Evolutionary conservation across 2,329 filamentous ascomycete genomes (phyloP).

Genomic region (Microdochium paspali): DNA sequence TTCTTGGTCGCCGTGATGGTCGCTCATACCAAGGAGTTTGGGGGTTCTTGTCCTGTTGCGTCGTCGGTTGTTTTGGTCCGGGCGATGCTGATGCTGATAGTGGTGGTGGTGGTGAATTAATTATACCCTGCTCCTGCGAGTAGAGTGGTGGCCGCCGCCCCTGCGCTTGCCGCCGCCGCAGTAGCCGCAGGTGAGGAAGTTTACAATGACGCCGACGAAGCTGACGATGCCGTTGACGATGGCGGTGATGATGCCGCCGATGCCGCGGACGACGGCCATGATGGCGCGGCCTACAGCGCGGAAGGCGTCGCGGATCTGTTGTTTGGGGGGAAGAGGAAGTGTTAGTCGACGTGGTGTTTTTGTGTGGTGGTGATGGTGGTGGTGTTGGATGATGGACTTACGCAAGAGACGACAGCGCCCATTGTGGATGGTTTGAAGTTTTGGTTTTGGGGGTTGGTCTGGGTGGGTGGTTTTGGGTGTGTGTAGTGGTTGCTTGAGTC

Average conservation of each 20-base stretch:
- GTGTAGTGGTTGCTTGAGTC: background rate
- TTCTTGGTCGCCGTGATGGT: too few relatives aligned
- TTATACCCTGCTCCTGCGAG: background rate
- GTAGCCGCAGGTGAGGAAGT: constrained; percentile 50
- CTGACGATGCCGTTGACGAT: constrained; percentile 59
- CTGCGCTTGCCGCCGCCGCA: constrained; percentile 19
- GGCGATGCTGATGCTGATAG: too few relatives aligned
- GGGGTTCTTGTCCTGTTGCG: too few relatives aligned
- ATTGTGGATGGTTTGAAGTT: constrained; percentile 30
- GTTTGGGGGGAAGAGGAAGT: constrained; percentile 4
- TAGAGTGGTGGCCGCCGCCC: background rate
- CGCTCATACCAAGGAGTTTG: too few relatives aligned
- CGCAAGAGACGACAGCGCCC: constrained; percentile 78
- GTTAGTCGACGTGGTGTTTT: constrained; percentile 7
- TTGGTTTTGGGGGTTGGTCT: constrained; percentile 1
- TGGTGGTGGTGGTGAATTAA: too few relatives aligned
- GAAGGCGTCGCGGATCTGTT: constrained; percentile 48
- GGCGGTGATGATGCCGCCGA: constrained; percentile 54
- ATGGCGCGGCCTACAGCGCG: constrained; percentile 56
- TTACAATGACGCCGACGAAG: constrained; percentile 57
- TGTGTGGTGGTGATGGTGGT: background rate
- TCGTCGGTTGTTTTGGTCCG: too few relatives aligned
- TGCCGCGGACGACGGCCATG: constrained; percentile 59
- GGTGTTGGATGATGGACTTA: constrained; percentile 37
- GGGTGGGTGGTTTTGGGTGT: background rate